Conservation (phyloP, 1,139 yeast species). For the Saccharomycopsis phalli region DNA sequence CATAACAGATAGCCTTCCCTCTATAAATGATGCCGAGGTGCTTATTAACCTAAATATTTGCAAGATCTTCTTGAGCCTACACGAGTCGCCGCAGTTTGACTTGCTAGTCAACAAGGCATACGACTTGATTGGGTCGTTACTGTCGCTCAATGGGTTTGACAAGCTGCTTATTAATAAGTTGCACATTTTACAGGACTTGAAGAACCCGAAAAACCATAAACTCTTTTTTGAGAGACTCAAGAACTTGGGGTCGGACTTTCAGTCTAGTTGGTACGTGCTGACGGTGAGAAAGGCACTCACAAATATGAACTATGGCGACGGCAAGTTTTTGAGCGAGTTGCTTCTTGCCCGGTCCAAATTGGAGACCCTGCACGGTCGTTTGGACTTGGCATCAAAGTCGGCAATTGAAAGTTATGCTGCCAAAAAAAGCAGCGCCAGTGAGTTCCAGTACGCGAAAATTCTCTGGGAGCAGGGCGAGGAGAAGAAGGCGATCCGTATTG, state of each 20-base stretch:
- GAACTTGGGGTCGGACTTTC: slow-evolving; percentile 54
- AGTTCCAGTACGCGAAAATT: slow-evolving; percentile 73
- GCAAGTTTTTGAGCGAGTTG: slow-evolving; percentile 31
- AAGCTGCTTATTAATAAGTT: slow-evolving; percentile 37
- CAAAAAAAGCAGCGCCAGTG: slow-evolving; percentile 47
- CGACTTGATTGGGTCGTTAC: slow-evolving; percentile 36
- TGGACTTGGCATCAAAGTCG: slow-evolving; percentile 66
- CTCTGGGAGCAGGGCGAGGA: slow-evolving; percentile 90
- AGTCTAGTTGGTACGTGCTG: slow-evolving; percentile 51
- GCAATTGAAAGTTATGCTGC: slow-evolving; percentile 48
- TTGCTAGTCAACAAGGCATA: slow-evolving; percentile 33
- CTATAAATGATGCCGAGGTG: slow-evolving; percentile 35
- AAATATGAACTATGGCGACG: slow-evolving; percentile 30
- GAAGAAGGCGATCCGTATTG: slow-evolving; percentile 69
- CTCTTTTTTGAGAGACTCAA: slow-evolving; percentile 30
- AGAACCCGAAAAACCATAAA: neutral
- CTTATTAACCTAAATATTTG: slow-evolving; percentile 40
- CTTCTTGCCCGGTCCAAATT: slow-evolving; percentile 55
- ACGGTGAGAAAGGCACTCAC: slow-evolving; percentile 38
- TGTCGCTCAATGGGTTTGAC: slow-evolving; percentile 39
- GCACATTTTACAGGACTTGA: slow-evolving; percentile 41
- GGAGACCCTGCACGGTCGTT: slow-evolving; percentile 59
- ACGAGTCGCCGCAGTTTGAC: slow-evolving; percentile 26
- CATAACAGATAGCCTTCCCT: slow-evolving; percentile 24
- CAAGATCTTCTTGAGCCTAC: slow-evolving; percentile 32